These are phyloP conservation scores for Chlorella variabilis DNA, from an alignment of 163 green algal species.

Conservation along the genomic window DNA sequence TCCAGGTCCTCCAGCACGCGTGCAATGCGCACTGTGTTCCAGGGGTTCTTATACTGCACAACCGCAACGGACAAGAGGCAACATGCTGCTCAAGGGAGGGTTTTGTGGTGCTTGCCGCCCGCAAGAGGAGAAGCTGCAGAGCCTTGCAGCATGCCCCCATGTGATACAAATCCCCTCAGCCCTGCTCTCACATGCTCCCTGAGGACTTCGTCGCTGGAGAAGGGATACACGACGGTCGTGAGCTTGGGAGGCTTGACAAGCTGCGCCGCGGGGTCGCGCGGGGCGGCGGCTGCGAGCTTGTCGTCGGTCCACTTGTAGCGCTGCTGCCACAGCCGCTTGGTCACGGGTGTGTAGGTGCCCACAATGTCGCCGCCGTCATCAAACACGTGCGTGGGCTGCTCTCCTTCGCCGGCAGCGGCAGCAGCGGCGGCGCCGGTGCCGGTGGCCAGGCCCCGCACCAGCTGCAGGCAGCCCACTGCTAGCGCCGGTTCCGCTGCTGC, in stretches of 20 bases:
- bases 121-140: too few species aligned
- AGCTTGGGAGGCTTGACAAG: constrained; percentile 40
- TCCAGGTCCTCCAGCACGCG: constrained; percentile 84
- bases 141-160: too few species aligned
- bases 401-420: not conserved
- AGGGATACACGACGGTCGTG: constrained; percentile 63
- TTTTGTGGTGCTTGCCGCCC: too few species aligned
- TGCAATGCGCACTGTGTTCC: constrained; percentile 68
- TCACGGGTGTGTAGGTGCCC: constrained; percentile 24
- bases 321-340: constrained; percentile 37
- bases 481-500: not conserved
- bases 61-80: too few species aligned
- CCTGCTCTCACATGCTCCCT: too few species aligned
- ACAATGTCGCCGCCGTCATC: constrained; percentile 17
- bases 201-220: constrained; percentile 58
- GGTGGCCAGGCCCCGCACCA: not conserved
- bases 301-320: constrained; percentile 16
- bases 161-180: too few species aligned
- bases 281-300: constrained; percentile 4
- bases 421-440: not conserved
- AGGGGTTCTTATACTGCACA: constrained; percentile 61
- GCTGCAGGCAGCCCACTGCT: not conserved
- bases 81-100: too few species aligned
- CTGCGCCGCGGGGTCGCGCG: not conserved
- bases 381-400: constrained; percentile 12